phyloP scores from a whole-genome alignment of 768 basidiomycete species.

The Suillus sp. region DNA sequence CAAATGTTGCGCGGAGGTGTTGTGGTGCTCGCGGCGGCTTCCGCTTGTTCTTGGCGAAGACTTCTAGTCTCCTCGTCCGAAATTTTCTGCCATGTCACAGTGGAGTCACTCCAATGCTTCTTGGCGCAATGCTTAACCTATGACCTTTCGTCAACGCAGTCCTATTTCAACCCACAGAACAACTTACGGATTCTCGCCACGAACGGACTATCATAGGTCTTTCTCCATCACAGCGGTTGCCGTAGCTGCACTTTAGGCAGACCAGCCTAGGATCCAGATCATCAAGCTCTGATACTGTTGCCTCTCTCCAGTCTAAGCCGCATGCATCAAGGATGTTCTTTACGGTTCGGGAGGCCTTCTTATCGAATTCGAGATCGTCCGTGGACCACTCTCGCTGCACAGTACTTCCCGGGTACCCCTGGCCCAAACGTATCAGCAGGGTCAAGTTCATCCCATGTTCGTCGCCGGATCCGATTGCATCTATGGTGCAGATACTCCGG shows the following conservation, averaged over 20 bases:
- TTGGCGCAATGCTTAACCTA: constrained; percentile 1
- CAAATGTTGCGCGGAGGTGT: constrained; percentile 1
- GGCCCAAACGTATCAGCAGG: not conserved
- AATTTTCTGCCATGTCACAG: constrained; percentile 1
- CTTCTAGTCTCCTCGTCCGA: not conserved
- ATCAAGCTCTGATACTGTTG: constrained; percentile 7
- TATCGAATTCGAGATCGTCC: constrained; percentile 13
- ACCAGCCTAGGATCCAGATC: constrained; percentile 15
- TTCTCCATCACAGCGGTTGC: constrained; percentile 14
- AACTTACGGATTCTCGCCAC: constrained; percentile 13
- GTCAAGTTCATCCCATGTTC: not conserved
- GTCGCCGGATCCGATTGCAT: constrained; percentile 11
- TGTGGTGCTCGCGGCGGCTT: not conserved
- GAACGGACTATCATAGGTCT: constrained; percentile 12
- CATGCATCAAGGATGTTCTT: constrained; percentile 14
- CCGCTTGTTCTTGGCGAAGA: not conserved
- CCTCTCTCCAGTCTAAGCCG: constrained; percentile 6
- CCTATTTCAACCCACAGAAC: not conserved
- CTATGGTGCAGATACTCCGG: constrained; percentile 12
- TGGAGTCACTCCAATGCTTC: not conserved
- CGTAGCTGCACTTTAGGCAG: constrained; percentile 8
- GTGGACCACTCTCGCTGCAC: constrained; percentile 9
- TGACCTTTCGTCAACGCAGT: not conserved
- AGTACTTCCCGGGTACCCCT: constrained; percentile 1
- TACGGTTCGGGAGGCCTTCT: constrained; percentile 14